Conservation (phyloP, 148 eudicot genomes). For the Salicornia ramosissima region DNA sequence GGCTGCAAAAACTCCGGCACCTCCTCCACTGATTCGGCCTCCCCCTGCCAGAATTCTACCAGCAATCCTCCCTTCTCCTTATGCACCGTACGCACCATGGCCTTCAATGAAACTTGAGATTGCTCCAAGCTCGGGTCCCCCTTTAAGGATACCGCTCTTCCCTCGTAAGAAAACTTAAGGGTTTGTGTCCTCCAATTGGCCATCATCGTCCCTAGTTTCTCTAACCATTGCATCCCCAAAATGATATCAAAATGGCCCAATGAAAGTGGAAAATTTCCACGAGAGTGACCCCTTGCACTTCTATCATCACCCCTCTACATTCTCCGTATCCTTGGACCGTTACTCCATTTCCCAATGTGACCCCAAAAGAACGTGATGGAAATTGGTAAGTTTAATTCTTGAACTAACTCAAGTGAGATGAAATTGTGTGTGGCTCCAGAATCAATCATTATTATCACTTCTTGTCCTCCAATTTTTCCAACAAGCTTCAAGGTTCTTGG, state of each 20-base stretch:
- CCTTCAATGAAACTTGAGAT: too few species aligned
- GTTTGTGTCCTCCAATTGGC: neutral
- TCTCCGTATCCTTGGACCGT: neutral
- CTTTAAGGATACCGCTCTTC: neutral
- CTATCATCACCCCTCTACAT: neutral
- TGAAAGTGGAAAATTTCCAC: too few species aligned
- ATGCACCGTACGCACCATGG: too few species aligned
- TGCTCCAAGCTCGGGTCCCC: neutral
- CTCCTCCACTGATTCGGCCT: too few species aligned
- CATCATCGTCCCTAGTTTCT: neutral
- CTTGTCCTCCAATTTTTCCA: neutral
- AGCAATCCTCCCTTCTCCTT: too few species aligned
- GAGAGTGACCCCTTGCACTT: too few species aligned
- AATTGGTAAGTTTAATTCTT: neutral
- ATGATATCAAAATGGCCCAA: too few species aligned
- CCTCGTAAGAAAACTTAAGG: neutral
- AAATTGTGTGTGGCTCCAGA: neutral
- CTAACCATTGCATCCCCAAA: neutral
- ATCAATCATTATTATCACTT: neutral
- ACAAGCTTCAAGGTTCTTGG: neutral
- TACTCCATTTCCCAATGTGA: neutral
- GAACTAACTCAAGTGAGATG: neutral
- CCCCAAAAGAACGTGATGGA: neutral
- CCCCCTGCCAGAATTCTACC: too few species aligned
- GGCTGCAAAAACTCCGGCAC: too few species aligned